Evolutionary conservation across 2,329 filamentous ascomycete species (phyloP).

Genomic region (Colletotrichum tropicale): DNA sequence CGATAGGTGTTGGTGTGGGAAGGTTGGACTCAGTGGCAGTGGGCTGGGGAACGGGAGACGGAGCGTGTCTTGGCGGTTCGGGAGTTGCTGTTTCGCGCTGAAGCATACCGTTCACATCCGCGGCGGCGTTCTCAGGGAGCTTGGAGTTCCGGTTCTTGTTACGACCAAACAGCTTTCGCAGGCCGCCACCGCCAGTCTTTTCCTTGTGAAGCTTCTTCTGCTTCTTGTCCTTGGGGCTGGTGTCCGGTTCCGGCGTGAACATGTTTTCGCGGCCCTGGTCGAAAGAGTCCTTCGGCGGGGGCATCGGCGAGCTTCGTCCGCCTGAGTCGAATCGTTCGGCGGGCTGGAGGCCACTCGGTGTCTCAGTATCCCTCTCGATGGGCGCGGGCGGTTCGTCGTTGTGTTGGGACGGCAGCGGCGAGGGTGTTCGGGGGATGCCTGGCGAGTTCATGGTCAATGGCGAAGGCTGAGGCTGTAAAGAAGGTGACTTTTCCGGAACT

Average conservation of each 20-base stretch:
- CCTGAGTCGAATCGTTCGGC: conserved; percentile 34
- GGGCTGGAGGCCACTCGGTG: conserved; percentile 37
- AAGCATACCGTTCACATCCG: conserved; percentile 57
- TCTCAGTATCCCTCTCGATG: conserved; percentile 42
- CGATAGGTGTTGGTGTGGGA: conserved; percentile 19
- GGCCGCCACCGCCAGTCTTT: conserved; percentile 47
- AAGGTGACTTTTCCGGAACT: conserved; percentile 46
- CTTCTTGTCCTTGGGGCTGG: conserved; percentile 51
- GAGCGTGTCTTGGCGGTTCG: conserved; percentile 23
- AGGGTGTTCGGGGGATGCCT: neutral
- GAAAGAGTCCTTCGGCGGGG: conserved; percentile 37
- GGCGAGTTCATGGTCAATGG: conserved; percentile 27
- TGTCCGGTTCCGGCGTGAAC: conserved; percentile 41
- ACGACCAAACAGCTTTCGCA: conserved; percentile 70
- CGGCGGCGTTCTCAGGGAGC: conserved; percentile 56
- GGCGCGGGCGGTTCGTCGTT: conserved; percentile 26
- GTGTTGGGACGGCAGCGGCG: neutral
- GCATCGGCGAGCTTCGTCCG: conserved; percentile 42
- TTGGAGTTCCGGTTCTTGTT: conserved; percentile 66
- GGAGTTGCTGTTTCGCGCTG: conserved; percentile 35
- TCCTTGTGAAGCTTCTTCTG: conserved; percentile 62
- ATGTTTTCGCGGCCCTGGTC: conserved; percentile 41
- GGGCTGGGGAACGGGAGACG: conserved; percentile 23
- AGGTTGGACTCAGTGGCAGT: conserved; percentile 19
- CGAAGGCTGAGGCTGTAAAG: conserved; percentile 27